Conservation (phyloP, 257 asterid genomes). For the Phtheirospermum japonicum region DNA sequence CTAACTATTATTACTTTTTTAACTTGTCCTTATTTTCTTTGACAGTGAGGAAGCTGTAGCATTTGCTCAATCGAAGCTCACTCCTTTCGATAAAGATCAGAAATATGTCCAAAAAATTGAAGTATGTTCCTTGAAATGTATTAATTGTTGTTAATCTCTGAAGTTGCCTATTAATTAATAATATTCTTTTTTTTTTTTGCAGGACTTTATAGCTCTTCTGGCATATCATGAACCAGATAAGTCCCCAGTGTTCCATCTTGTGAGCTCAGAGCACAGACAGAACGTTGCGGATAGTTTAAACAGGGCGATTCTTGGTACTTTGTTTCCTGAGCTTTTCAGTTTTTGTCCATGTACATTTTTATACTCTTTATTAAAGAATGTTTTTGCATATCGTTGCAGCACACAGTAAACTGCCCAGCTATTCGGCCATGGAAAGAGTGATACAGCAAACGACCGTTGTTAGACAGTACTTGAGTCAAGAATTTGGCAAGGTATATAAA, state of each 20-base stretch:
- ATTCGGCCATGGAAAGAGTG: conserved; percentile 75
- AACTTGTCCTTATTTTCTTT: conserved; percentile 21
- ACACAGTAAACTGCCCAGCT: conserved; percentile 61
- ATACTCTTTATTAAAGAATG: conserved; percentile 10
- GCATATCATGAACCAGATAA: conserved; percentile 93
- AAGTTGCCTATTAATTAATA: conserved; percentile 15
- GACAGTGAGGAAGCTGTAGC: conserved; percentile 89
- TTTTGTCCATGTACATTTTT: background rate
- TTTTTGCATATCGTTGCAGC: conserved; percentile 41
- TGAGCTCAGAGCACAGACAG: conserved; percentile 72
- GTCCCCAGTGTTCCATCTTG: conserved; percentile 86
- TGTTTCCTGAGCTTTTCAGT: background rate
- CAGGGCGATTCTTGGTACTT: conserved; percentile 76
- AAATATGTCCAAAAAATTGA: conserved; percentile 69
- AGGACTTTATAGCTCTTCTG: conserved; percentile 86
- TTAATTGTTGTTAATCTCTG: background rate
- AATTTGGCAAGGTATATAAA: conserved; percentile 74
- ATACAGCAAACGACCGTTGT: conserved; percentile 82
- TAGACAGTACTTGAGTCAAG: conserved; percentile 68
- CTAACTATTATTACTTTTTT: conserved; percentile 1
- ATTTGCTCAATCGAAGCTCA: conserved; percentile 74
- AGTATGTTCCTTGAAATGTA: conserved; percentile 42
- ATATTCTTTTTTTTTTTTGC: conserved; percentile 12
- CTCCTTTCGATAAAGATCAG: conserved; percentile 78
- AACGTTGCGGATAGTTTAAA: conserved; percentile 82